These are phyloP conservation scores for Ammopiptanthus mongolicus DNA, from an alignment of 306 rosid species.

Conservation along the genomic window DNA sequence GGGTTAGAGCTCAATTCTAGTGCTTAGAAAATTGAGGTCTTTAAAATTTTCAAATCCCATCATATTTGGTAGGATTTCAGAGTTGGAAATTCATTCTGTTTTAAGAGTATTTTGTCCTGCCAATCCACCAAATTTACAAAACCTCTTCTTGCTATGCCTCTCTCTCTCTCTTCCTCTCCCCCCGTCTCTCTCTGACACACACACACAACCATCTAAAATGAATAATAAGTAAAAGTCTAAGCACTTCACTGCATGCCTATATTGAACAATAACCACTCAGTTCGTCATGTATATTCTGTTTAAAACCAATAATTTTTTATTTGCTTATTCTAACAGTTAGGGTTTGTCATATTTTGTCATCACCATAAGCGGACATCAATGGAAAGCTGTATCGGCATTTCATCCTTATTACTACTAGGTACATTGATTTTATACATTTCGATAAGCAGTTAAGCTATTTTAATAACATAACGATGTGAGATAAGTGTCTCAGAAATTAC, in stretches of 20 bases:
- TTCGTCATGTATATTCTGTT: neutral
- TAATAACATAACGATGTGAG: neutral
- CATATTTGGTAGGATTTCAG: neutral
- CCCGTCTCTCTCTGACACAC: too few relatives aligned
- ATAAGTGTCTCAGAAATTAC: neutral
- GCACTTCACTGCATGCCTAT: neutral
- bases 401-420: conserved; percentile 49
- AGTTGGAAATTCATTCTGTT: neutral
- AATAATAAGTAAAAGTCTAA: neutral
- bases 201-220: neutral
- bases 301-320: neutral
- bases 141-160: neutral
- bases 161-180: too few relatives aligned
- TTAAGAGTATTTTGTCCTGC: neutral
- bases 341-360: neutral
- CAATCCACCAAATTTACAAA: neutral
- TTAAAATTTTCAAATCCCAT: neutral
- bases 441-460: neutral
- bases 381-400: conserved; percentile 29
- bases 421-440: neutral
- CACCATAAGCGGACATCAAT: conserved; percentile 27
- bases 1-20: neutral
- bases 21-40: neutral
- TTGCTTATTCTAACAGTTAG: conserved; percentile 3
- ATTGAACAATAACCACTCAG: too few relatives aligned